A percentile compares a stretch with the other conserved stretches of the same genome.
These are phyloP conservation scores for Sclerotinia spermophila DNA, from an alignment of 2,329 filamentous ascomycete genomes.

Conservation along the genomic window DNA sequence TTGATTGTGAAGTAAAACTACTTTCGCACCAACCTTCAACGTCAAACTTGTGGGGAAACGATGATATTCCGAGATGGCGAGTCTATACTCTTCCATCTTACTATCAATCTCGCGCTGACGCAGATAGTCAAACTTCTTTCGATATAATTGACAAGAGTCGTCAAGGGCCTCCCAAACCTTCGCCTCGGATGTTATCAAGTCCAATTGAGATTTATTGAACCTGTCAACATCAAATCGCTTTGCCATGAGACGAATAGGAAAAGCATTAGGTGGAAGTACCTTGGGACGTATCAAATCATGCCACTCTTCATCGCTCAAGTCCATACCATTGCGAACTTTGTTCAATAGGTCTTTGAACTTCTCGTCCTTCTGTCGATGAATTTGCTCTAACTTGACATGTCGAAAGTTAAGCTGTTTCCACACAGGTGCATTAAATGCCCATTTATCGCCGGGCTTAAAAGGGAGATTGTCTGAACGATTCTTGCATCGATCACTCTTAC, in stretches of 20 bases:
- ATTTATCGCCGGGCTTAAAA: constrained; percentile 27
- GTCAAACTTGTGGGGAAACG: constrained; percentile 22
- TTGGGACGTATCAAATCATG: constrained; percentile 23
- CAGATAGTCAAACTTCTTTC: background rate
- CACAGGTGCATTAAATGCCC: constrained; percentile 32
- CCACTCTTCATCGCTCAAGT: constrained; percentile 28
- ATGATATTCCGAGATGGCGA: constrained; percentile 25
- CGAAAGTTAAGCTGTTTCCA: constrained; percentile 28
- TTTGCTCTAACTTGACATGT: constrained; percentile 31
- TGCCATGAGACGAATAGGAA: constrained; percentile 31
- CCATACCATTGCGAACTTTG: constrained; percentile 30
- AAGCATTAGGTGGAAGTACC: constrained; percentile 19
- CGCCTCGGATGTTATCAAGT: constrained; percentile 13
- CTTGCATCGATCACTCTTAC: constrained; percentile 17
- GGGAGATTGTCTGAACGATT: background rate
- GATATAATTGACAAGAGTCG: constrained; percentile 14
- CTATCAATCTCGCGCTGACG: constrained; percentile 6
- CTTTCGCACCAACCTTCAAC: constrained; percentile 32
- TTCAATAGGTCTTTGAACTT: constrained; percentile 31
- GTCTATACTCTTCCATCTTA: constrained; percentile 19
- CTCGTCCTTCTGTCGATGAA: constrained; percentile 33
- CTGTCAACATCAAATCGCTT: constrained; percentile 21
- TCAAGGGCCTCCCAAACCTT: constrained; percentile 27
- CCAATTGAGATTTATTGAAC: constrained; percentile 23
- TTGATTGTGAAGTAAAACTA: constrained; percentile 31